A percentile compares a stretch with the other conserved stretches of the same genome.
Conservation (phyloP, 2,329 filamentous ascomycete species). For the Coniochaeta hoffmannii region DNA sequence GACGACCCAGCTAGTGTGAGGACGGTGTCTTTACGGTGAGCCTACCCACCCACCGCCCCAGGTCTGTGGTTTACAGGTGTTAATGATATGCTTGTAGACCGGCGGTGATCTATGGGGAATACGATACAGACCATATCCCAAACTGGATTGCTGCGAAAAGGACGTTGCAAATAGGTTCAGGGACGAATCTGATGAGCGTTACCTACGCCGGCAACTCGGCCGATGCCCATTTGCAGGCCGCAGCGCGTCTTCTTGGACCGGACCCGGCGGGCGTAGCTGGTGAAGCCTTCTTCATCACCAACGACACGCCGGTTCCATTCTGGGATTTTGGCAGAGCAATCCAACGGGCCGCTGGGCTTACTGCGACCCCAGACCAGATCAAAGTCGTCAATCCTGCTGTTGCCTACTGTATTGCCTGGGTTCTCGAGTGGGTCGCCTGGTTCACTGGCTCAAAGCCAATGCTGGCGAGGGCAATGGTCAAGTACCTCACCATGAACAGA, state of each 20-base stretch:
- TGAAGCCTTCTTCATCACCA: slow-evolving; percentile 58
- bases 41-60: too few species aligned
- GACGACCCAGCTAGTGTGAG: slow-evolving; percentile 9
- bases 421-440: slow-evolving; percentile 17
- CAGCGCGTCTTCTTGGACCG: slow-evolving; percentile 44
- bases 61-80: too few species aligned
- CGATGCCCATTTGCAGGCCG: slow-evolving; percentile 54
- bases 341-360: slow-evolving; percentile 29
- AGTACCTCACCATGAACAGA: slow-evolving; percentile 20
- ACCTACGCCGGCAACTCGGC: slow-evolving; percentile 60
- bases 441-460: slow-evolving; percentile 17
- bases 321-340: slow-evolving; percentile 54
- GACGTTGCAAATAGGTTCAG: slow-evolving; percentile 52
- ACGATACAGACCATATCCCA: slow-evolving; percentile 48
- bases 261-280: slow-evolving; percentile 42
- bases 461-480: slow-evolving; percentile 19
- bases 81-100: too few species aligned
- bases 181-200: slow-evolving; percentile 58
- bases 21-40: slow-evolving; percentile 9
- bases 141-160: slow-evolving; percentile 49
- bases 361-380: slow-evolving; percentile 6
- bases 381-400: not conserved
- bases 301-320: slow-evolving; percentile 53
- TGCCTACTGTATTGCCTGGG: slow-evolving; percentile 10
- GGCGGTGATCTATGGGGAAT: slow-evolving; percentile 9